phyloP scores from a whole-genome alignment of 495 filamentous ascomycete species.

The Aspergillus leporis region DNA sequence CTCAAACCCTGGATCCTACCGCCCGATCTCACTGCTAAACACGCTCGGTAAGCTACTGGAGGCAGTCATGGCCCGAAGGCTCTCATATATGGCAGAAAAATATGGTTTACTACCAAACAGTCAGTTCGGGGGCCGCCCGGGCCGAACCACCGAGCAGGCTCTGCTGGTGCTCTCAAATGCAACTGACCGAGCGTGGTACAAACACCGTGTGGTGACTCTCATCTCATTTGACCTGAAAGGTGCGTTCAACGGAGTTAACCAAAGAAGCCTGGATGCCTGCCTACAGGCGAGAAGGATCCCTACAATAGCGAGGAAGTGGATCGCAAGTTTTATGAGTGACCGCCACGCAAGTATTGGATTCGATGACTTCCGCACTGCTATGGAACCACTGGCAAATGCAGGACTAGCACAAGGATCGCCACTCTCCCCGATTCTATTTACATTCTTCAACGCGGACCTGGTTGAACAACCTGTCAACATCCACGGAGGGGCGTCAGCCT shows the following conservation, averaged over 20 bases:
- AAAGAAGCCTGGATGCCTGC: conserved; percentile 21
- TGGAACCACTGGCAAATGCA: conserved; percentile 18
- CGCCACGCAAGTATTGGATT: conserved; percentile 25
- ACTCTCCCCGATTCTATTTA: conserved; percentile 29
- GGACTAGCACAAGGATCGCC: conserved; percentile 30
- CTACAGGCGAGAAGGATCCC: conserved; percentile 25
- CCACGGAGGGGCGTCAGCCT: conserved; percentile 23
- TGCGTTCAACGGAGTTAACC: conserved; percentile 32
- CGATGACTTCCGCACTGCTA: conserved; percentile 23
- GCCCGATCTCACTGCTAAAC: conserved; percentile 30
- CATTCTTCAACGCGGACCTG: conserved; percentile 30
- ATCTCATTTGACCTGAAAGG: conserved; percentile 31
- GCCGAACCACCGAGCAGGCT: conserved; percentile 25
- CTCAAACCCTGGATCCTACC: conserved; percentile 20
- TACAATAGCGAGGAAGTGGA: conserved; percentile 19
- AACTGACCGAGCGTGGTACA: conserved; percentile 27
- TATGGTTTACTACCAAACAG: conserved; percentile 25
- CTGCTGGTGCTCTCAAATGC: conserved; percentile 25
- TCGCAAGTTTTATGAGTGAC: conserved; percentile 26
- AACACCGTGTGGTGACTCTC: conserved; percentile 21
- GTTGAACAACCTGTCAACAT: conserved; percentile 24
- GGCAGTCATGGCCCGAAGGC: conserved; percentile 23
- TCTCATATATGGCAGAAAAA: conserved; percentile 23
- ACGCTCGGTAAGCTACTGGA: conserved; percentile 30
- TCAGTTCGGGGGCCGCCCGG: conserved; percentile 27